A percentile compares a stretch with the other conserved stretches of the same genome.
These are phyloP conservation scores for Chrysanthemum seticuspe DNA, from an alignment of 129 eudicot genomes.

Conservation along the genomic window DNA sequence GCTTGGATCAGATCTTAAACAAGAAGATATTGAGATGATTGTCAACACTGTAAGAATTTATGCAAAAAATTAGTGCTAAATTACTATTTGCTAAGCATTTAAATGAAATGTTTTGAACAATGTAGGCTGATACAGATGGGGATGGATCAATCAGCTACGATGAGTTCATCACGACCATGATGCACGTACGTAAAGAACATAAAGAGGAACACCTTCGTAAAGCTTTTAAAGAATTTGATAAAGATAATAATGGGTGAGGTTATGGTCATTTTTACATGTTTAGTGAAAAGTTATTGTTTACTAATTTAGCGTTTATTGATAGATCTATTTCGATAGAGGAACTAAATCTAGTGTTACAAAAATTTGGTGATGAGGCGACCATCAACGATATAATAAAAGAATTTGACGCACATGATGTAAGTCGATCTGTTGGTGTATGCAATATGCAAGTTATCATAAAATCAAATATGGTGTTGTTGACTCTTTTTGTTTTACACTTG, in stretches of 20 bases:
- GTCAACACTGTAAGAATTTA: not conserved
- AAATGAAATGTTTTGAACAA: not conserved
- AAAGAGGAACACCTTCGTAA: slow-evolving; percentile 62
- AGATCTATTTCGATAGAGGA: slow-evolving; percentile 9
- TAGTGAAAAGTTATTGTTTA: not conserved
- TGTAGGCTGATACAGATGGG: slow-evolving; percentile 86
- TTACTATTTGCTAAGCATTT: not conserved
- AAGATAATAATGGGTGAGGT: slow-evolving; percentile 52
- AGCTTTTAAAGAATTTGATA: slow-evolving; percentile 64
- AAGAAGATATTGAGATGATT: too few relatives aligned
- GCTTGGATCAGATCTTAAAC: slow-evolving; percentile 45
- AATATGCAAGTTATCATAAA: not conserved
- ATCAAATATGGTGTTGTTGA: not conserved
- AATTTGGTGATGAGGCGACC: slow-evolving; percentile 6
- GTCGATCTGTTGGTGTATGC: not conserved
- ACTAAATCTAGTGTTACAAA: slow-evolving; percentile 2
- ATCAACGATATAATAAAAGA: slow-evolving; percentile 23
- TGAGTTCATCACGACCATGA: slow-evolving; percentile 80
- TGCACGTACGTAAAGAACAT: slow-evolving; percentile 63
- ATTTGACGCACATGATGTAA: slow-evolving; percentile 13
- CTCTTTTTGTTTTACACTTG: slow-evolving; percentile 5
- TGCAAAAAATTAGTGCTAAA: not conserved
- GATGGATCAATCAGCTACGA: slow-evolving; percentile 68
- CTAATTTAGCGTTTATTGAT: not conserved
- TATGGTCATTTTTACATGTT: not conserved